Percentiles rank a stretch among this genome's conserved stretches.
These are phyloP conservation scores for Coleophoma crateriformis DNA, from an alignment of 2,329 filamentous ascomycete genomes.

Conservation along the genomic window DNA sequence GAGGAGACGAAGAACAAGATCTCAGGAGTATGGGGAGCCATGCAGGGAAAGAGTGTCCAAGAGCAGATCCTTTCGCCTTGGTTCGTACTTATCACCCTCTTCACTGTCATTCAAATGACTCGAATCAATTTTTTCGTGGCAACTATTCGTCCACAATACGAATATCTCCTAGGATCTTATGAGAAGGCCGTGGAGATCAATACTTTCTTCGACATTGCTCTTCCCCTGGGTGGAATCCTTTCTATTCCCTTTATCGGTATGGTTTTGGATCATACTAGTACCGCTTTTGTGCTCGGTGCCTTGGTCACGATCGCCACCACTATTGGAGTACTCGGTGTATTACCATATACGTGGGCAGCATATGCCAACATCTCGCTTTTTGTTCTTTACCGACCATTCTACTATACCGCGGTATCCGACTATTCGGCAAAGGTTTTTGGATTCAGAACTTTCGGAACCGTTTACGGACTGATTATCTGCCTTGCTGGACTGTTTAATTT, in stretches of 20 bases:
- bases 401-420: constrained; percentile 87
- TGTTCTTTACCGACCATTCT: constrained; percentile 80
- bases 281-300: constrained; percentile 61
- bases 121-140: constrained; percentile 92
- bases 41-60: constrained; percentile 66
- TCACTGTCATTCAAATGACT: constrained; percentile 70
- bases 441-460: constrained; percentile 85
- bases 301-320: constrained; percentile 67
- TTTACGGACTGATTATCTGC: constrained; percentile 90
- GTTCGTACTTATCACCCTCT: constrained; percentile 79
- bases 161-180: constrained; percentile 61
- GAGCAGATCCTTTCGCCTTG: constrained; percentile 75
- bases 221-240: constrained; percentile 78
- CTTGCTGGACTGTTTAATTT: constrained; percentile 81
- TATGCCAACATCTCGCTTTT: constrained; percentile 76
- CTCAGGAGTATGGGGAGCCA: constrained; percentile 75
- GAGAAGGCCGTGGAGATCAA: constrained; percentile 65
- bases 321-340: constrained; percentile 72
- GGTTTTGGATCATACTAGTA: constrained; percentile 72
- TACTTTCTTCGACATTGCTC: constrained; percentile 78
- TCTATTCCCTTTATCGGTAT: constrained; percentile 81
- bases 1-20: constrained; percentile 66
- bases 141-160: constrained; percentile 78
- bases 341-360: constrained; percentile 65
- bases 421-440: constrained; percentile 90